phyloP scores from a whole-genome alignment of 768 basidiomycete species.

The Roridomyces roridus region DNA sequence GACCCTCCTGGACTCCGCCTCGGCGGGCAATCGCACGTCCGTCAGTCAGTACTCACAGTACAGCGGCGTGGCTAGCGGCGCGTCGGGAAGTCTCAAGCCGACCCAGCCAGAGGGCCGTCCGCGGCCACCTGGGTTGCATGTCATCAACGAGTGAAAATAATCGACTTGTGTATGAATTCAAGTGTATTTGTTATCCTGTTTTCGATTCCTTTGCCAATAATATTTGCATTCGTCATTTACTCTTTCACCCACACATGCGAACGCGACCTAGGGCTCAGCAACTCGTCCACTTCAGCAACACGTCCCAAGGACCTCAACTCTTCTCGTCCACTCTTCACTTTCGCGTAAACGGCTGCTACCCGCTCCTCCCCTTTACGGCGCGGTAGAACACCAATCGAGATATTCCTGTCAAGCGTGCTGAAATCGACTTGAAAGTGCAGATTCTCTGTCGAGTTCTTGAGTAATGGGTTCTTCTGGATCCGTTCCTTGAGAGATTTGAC shows the following conservation, averaged over 20 bases:
- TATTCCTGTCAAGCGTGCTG: slow-evolving; percentile 9
- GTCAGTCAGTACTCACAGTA: slow-evolving; percentile 14
- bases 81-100: not conserved
- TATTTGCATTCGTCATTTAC: no score
- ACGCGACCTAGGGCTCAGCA: no score
- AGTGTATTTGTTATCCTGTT: no score
- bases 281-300: not conserved
- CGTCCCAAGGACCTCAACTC: slow-evolving; percentile 3
- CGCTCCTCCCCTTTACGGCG: not conserved
- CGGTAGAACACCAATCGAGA: slow-evolving; percentile 10
- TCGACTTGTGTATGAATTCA: no score
- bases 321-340: slow-evolving; percentile 9
- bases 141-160: slow-evolving; percentile 7
- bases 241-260: no score
- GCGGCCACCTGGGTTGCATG: slow-evolving; percentile 6
- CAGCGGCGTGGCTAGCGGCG: not conserved
- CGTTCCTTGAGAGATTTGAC: slow-evolving; percentile 3
- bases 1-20: slow-evolving; percentile 10
- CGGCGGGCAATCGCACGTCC: slow-evolving; percentile 4
- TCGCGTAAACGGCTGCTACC: slow-evolving; percentile 8
- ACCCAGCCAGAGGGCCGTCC: not conserved
- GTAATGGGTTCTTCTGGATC: slow-evolving; percentile 13
- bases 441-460: not conserved
- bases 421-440: slow-evolving; percentile 19
- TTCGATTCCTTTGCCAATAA: no score